These are phyloP conservation scores for Candida albicans DNA, from an alignment of 1,139 yeast genomes.

Conservation along the genomic window DNA sequence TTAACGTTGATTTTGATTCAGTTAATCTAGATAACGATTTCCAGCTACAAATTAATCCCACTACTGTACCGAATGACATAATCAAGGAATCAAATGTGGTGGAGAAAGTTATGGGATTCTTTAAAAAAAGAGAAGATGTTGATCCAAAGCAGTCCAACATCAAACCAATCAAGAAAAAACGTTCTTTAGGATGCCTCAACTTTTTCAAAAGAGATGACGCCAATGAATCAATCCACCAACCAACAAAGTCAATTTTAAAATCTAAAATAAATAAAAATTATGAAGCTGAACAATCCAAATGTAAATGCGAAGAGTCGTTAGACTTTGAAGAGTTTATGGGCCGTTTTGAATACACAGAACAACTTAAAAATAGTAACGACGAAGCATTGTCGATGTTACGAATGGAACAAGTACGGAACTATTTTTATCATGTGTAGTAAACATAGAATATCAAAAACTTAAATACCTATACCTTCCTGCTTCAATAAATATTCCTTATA, in stretches of 20 bases:
- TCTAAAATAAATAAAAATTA: conserved; percentile 23
- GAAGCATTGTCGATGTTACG: conserved; percentile 17
- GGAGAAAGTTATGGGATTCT: not conserved
- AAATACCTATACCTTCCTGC: conserved; percentile 10
- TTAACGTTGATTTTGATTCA: conserved; percentile 9
- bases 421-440: conserved; percentile 15
- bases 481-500: conserved; percentile 17
- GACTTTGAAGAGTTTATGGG: conserved; percentile 20
- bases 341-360: conserved; percentile 22
- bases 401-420: conserved; percentile 20
- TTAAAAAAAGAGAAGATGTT: not conserved
- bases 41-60: not conserved
- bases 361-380: conserved; percentile 19
- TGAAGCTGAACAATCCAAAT: conserved; percentile 20
- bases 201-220: conserved; percentile 2
- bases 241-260: conserved; percentile 22
- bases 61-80: not conserved
- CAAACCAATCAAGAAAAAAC: conserved; percentile 6
- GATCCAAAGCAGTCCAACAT: not conserved
- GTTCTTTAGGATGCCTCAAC: conserved; percentile 5
- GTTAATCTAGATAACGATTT: conserved; percentile 5
- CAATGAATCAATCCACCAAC: not conserved
- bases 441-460: conserved; percentile 5
- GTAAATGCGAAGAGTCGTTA: conserved; percentile 17
- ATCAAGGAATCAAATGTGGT: not conserved